A percentile compares a stretch with the other conserved stretches of the same genome.
Evolutionary conservation across 148 eudicot species (phyloP).

Genomic region (Diospyros kaki): DNA sequence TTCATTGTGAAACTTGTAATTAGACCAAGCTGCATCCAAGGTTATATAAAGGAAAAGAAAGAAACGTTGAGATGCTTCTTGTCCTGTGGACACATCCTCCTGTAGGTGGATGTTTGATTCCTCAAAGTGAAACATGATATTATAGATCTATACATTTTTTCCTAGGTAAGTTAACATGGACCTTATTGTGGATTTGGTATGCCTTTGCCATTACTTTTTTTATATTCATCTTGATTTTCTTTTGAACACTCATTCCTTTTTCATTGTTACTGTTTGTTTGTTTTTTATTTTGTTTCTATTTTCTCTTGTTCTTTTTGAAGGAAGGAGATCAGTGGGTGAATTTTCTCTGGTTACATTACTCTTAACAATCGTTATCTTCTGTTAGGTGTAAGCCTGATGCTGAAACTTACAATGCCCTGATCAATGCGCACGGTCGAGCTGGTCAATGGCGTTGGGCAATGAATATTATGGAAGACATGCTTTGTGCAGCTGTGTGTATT

Average conservation of each 20-base stretch:
- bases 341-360: background rate
- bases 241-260: background rate
- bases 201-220: background rate
- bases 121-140: no score
- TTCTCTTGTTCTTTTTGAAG: background rate
- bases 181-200: background rate
- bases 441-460: conserved; percentile 98
- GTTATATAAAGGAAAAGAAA: no score
- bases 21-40: no score
- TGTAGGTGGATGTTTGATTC: no score
- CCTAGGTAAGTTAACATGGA: background rate
- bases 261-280: background rate
- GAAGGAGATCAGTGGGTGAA: background rate
- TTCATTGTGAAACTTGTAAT: no score
- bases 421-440: conserved; percentile 86
- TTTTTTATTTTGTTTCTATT: no score
- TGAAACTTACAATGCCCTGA: conserved; percentile 88
- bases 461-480: conserved; percentile 98
- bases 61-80: no score
- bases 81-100: background rate
- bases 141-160: background rate
- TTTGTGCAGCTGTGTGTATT: conserved; percentile 90
- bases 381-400: conserved; percentile 91
- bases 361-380: conserved; percentile 3
- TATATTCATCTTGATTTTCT: background rate